phyloP scores from a whole-genome alignment of 2,329 filamentous ascomycete genomes.

The Sclerotinia trifoliorum region DNA sequence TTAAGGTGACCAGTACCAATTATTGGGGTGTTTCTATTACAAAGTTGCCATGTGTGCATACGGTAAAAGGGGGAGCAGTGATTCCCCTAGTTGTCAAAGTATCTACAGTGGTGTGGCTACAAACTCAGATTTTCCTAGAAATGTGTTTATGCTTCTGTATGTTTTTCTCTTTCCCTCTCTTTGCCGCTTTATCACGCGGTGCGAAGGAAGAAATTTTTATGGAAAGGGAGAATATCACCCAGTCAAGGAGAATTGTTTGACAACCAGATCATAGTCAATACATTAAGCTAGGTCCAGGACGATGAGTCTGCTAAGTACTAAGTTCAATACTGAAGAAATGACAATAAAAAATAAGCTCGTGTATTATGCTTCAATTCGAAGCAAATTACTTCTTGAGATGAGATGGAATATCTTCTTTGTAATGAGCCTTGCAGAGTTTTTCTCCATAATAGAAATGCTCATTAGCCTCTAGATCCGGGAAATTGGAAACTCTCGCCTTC shows the following conservation, averaged over 20 bases:
- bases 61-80: too few relatives aligned
- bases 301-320: not conserved
- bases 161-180: too few relatives aligned
- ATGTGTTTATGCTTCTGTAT: too few relatives aligned
- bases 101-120: too few relatives aligned
- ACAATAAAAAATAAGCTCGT: not conserved
- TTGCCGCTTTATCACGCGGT: too few relatives aligned
- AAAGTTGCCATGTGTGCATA: too few relatives aligned
- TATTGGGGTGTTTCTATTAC: too few relatives aligned
- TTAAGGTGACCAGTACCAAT: too few relatives aligned
- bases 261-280: not conserved
- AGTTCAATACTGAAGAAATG: not conserved
- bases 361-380: not conserved
- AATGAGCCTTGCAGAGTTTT: conserved; percentile 17
- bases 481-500: conserved; percentile 17
- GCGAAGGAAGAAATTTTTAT: too few relatives aligned
- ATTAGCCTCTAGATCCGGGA: conserved; percentile 6
- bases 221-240: not conserved
- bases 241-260: not conserved
- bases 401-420: not conserved
- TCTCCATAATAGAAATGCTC: conserved; percentile 21
- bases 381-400: not conserved
- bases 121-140: too few relatives aligned
- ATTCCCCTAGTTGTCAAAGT: too few relatives aligned
- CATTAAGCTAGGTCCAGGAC: not conserved